phyloP scores from a whole-genome alignment of 306 rosid genomes.

The Gynostemma pentaphyllum region DNA sequence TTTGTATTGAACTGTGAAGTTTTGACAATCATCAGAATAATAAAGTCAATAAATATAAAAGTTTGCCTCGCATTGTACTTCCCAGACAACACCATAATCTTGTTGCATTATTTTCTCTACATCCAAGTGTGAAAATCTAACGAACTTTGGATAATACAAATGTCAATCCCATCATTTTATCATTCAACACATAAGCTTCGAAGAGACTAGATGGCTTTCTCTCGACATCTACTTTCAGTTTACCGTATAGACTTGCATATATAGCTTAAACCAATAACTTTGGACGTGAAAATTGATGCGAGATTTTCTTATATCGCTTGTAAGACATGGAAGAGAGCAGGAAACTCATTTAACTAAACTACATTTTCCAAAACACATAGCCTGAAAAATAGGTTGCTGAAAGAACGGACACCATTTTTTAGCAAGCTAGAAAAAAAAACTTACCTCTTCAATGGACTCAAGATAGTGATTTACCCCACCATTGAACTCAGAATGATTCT shows the following conservation, averaged over 20 bases:
- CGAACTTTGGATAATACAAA: neutral
- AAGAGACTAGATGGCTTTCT: neutral
- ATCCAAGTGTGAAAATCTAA: neutral
- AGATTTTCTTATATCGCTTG: neutral
- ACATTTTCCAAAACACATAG: neutral
- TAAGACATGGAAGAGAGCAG: neutral
- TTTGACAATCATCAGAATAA: neutral
- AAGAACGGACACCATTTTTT: neutral
- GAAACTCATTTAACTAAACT: neutral
- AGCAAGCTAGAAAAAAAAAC: constrained; percentile 15
- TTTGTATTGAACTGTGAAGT: neutral
- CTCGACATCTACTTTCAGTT: neutral
- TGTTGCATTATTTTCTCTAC: neutral
- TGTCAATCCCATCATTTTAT: neutral
- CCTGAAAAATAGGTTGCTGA: neutral
- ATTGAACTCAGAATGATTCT: constrained; percentile 57
- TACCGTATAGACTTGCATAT: neutral
- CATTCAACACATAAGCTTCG: neutral
- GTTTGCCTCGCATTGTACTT: neutral
- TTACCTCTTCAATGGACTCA: constrained; percentile 91
- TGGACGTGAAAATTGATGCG: neutral
- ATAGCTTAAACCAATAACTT: neutral
- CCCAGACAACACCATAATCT: neutral
- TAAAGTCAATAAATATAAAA: neutral
- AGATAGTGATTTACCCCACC: constrained; percentile 87